Conservation (phyloP, 331 rosid genomes). For the Spiraea crenata region DNA sequence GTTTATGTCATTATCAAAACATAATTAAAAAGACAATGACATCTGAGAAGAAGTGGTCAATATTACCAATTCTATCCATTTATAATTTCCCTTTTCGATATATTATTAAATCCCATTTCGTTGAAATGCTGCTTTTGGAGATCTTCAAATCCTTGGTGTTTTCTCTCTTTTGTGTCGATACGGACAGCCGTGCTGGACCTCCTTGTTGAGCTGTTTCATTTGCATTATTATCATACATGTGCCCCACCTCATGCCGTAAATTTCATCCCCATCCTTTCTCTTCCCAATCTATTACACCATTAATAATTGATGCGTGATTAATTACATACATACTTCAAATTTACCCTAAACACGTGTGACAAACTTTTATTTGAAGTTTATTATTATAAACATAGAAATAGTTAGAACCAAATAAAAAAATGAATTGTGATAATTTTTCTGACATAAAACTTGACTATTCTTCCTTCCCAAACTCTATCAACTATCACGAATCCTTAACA, state of each 20-base stretch:
- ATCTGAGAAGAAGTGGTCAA: background rate
- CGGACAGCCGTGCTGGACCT: background rate
- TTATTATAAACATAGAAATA: too few relatives aligned
- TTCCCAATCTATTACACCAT: too few relatives aligned
- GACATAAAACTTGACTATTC: too few relatives aligned
- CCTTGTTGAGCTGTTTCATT: slow-evolving; percentile 14
- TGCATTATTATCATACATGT: background rate
- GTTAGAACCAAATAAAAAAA: too few relatives aligned
- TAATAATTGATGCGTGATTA: too few relatives aligned
- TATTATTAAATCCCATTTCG: background rate
- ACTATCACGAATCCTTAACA: background rate
- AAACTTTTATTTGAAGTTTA: too few relatives aligned
- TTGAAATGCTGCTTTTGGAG: background rate
- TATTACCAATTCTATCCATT: too few relatives aligned
- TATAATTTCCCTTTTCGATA: background rate
- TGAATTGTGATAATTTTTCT: too few relatives aligned
- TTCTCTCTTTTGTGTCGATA: background rate
- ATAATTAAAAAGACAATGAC: background rate
- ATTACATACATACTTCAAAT: background rate
- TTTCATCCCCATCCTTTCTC: background rate
- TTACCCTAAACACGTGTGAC: background rate
- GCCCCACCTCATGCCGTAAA: background rate
- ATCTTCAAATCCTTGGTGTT: background rate
- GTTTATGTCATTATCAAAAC: background rate
- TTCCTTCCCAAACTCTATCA: background rate